Evolutionary conservation across 2,329 filamentous ascomycete genomes (phyloP), one percentile per base, ranked within the genome.

Genomic region (Dryadomyces quercus-mongolicae): DNA sequence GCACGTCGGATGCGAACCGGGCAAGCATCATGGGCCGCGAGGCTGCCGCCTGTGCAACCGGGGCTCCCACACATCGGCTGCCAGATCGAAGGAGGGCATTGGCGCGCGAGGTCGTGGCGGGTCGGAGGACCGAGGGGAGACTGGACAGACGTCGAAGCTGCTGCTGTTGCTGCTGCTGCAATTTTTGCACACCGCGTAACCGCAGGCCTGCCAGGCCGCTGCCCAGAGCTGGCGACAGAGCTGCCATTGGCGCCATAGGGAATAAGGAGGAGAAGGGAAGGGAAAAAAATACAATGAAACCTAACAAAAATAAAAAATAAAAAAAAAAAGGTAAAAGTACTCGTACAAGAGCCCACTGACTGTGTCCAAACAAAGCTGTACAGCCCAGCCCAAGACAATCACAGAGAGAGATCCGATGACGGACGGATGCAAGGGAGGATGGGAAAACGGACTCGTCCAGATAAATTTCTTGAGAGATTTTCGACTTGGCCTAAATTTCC

Each of bases 211-310:
- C 62, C 57, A 68, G 62, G 60, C 63, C 64, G 20, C 44, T 21
- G 56, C 61, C 58, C 50, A 68, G 58, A 57, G 66, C 65, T 60
- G 64, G 61, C 50, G 65, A 61, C 49, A 46, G 60, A 50, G 67
- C 62, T 60, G 65, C 63, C 65, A 68, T 68, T 16, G 20, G 15
- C 12, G 42, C 34, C 42, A 31, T 31, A 42, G 51, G 40, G 34
- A 12, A 38, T 34, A 31, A 34, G n/a, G 34, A 54, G 42, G 42
- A n/a, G 10, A 44, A 12, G 13, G 42, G 13, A 44, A 16, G 8
- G 20, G 42, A 20, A 20, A 44, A 18, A 20, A 44, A 9, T 5
- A n/a, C 16, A 20, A 44, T 18, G 18, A 44, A 20, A n/a, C 16
- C 16, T 5, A 44, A 44, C 16, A 18, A 18, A 6, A 16, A 43